Percentiles rank a stretch among this genome's conserved stretches.
These are phyloP conservation scores for Pharnaceum exiguum DNA, from an alignment of 148 eudicot species.

Conservation along the genomic window DNA sequence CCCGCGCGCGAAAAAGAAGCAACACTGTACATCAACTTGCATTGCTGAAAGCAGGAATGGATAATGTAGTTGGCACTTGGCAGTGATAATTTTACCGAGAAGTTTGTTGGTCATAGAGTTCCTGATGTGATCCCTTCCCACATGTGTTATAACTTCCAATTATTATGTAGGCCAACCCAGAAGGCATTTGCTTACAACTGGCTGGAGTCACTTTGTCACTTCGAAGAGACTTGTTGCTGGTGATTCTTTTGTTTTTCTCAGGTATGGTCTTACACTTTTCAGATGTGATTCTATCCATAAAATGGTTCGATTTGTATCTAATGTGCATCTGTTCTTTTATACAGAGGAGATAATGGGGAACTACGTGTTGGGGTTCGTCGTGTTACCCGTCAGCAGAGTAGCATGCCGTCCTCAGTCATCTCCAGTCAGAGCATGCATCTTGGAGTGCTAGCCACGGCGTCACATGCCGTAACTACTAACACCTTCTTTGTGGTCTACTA, in stretches of 20 bases:
- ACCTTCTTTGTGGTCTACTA: slow-evolving; percentile 80
- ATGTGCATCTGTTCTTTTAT: slow-evolving; percentile 4
- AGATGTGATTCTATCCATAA: neutral
- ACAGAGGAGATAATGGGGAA: slow-evolving; percentile 75
- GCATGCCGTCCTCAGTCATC: slow-evolving; percentile 89
- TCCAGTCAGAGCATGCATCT: slow-evolving; percentile 97
- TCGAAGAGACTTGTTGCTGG: slow-evolving; percentile 96
- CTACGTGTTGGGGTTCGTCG: slow-evolving; percentile 86
- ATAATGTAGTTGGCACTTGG: no score
- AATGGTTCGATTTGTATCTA: neutral
- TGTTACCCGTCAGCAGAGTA: slow-evolving; percentile 61
- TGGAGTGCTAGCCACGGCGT: slow-evolving; percentile 97
- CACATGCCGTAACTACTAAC: slow-evolving; percentile 66
- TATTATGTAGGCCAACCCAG: slow-evolving; percentile 71
- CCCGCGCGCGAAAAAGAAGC: no score
- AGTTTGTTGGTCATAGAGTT: no score
- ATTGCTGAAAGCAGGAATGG: no score
- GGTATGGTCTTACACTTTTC: slow-evolving; percentile 30
- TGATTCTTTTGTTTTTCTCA: slow-evolving; percentile 86
- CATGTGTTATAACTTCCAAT: no score
- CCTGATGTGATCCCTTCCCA: neutral
- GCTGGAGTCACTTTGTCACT: slow-evolving; percentile 98
- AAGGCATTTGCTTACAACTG: slow-evolving; percentile 95
- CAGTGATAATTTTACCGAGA: no score
- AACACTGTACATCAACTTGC: no score